phyloP scores from a whole-genome alignment of 345 rosid species.

The Eucalyptus microcorys region DNA sequence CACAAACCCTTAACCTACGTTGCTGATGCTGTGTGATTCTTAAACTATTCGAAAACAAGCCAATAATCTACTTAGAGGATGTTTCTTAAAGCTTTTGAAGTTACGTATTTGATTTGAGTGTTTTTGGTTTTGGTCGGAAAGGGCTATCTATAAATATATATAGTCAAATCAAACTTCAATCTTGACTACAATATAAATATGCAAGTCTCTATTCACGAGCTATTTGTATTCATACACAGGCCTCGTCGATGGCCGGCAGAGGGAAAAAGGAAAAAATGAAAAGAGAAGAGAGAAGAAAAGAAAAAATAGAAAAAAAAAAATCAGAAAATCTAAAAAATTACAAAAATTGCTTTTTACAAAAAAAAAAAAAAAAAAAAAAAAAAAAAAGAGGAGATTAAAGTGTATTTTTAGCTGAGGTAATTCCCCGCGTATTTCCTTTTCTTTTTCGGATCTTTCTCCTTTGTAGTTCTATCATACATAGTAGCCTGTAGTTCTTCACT shows the following conservation, averaged over 20 bases:
- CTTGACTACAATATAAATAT: too few species aligned
- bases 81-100: background rate
- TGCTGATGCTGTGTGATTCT: background rate
- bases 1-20: background rate
- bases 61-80: background rate
- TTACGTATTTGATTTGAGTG: too few species aligned
- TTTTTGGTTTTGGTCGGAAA: too few species aligned
- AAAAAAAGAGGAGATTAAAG: too few species aligned
- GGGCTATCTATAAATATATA: too few species aligned
- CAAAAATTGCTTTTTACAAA: too few species aligned
- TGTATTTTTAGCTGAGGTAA: too few species aligned
- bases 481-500: background rate
- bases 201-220: background rate
- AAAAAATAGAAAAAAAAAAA: too few species aligned
- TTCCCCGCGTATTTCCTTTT: background rate
- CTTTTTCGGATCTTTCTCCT: background rate
- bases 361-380: too few species aligned
- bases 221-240: background rate
- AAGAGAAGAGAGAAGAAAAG: too few species aligned
- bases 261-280: background rate
- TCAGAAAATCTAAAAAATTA: too few species aligned
- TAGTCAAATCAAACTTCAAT: background rate
- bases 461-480: background rate
- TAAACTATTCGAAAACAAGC: too few species aligned
- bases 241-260: fast-evolving